Evolutionary conservation across 768 basidiomycete genomes (phyloP), one percentile per base, ranked within the genome.

Genomic region (Leccinum ochraceum): DNA sequence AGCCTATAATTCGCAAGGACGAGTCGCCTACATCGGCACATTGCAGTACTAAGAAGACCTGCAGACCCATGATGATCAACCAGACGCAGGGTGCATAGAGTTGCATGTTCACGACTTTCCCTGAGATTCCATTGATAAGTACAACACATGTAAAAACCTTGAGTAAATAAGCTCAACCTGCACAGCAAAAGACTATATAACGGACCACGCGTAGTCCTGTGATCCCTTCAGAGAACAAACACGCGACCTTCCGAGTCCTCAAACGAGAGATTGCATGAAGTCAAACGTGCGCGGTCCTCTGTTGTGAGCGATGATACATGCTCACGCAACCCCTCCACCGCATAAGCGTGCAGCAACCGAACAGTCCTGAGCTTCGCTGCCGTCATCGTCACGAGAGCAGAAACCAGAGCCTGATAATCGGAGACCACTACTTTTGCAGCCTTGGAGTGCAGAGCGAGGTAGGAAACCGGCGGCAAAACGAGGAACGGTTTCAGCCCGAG

Each of bases 381-480:
- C 3, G 61, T 61, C 11, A 73, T 20, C 22, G 70, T 69, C 13
- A 37, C 34, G 50, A 72, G 72, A 49, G 72, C 64, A 7, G 61
- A 59, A 54, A 72, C n/a, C 46, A 72, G 53, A 28, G 64, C 54
- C 6, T 55, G 59, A 11, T 60, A 57, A 50, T 71, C 66, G 52
- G 62, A 60, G 51, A 56, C 20, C 42, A 60, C 61, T 26, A 54
- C 59, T 42, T 65, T 62, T 4, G 24, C 11, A 20, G 58, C 48
- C 46, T 69, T 73, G 46, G 64, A 63, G 49, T 71, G 54, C 26
- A 74, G 39, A 28, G 68, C 61, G 36, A 72, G 66, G 48, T 49
- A 63, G n/a, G 70, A 71, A 54, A 72, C 42, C 7, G 72, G 64
- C 13, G 72, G 71, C 9, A 72, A 62, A 26, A 57, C 24, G 22